Percentiles rank a stretch among this genome's conserved stretches.
These are phyloP conservation scores for Dothideomycetes sp. DNA, from an alignment of 2,329 filamentous ascomycete genomes.

Conservation along the genomic window DNA sequence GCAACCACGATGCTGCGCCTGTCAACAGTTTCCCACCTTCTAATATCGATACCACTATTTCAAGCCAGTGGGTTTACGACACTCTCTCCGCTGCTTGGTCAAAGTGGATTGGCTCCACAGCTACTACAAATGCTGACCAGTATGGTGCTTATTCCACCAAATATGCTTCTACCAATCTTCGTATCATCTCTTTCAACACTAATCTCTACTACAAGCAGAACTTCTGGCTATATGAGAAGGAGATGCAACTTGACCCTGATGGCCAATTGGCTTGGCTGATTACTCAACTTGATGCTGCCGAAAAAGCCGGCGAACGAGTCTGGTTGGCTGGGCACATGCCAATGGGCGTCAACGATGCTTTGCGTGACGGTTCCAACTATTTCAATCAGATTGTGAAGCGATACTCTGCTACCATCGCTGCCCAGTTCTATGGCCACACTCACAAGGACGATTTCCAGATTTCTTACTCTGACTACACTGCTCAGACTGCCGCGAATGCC, in stretches of 20 bases:
- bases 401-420: slow-evolving; percentile 46
- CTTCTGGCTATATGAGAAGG: slow-evolving; percentile 45
- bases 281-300: slow-evolving; percentile 44
- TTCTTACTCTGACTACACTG: slow-evolving; percentile 42
- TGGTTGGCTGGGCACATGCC: slow-evolving; percentile 53
- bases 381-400: slow-evolving; percentile 46
- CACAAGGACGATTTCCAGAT: slow-evolving; percentile 50
- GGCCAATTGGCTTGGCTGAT: slow-evolving; percentile 47
- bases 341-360: slow-evolving; percentile 39
- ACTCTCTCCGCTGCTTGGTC: slow-evolving; percentile 40
- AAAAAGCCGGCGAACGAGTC: slow-evolving; percentile 43
- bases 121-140: slow-evolving; percentile 27
- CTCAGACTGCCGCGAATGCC: slow-evolving; percentile 36
- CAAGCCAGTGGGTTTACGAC: slow-evolving; percentile 46
- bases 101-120: slow-evolving; percentile 37
- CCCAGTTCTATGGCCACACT: slow-evolving; percentile 50
- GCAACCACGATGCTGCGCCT: slow-evolving; percentile 45
- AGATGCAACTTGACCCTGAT: slow-evolving; percentile 43
- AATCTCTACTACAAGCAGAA: slow-evolving; percentile 53
- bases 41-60: slow-evolving; percentile 28
- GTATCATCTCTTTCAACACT: slow-evolving; percentile 52
- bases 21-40: slow-evolving; percentile 21
- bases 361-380: slow-evolving; percentile 40
- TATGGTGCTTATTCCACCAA: slow-evolving; percentile 43
- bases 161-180: slow-evolving; percentile 39